Base-by-base conservation (phyloP, 1,284 basidiomycete genomes). In the Leccinum variabile region DNA sequence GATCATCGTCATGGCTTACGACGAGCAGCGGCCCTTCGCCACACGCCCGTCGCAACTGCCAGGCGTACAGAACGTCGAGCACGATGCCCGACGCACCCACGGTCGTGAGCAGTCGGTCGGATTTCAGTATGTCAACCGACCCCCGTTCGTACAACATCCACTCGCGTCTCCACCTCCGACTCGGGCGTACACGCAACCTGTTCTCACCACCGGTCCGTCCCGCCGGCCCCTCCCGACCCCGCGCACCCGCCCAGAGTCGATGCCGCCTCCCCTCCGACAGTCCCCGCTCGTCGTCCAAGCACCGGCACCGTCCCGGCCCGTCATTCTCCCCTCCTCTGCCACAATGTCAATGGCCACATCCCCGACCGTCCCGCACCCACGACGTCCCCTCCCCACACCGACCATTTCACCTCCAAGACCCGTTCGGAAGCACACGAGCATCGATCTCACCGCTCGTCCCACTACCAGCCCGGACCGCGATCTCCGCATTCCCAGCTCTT, bases 241-340 rank as follows among this genome's bases (percentile, higher is more conserved):
- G 7, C 73, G 70, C 30, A 14, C 66, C 3, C 75, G 75, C 33
- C 72, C 72, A 22, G 72, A 76, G 60, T 76, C 75, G 3, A 66
- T 74, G 62, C 72, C 72, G 7, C 73, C 65, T 0, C 63, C 67
- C 0, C 56, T 18, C 46, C 73, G 70, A 53, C 65, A 68, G 10
- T 2, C 52, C n/a, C 71, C 69, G 44, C 69, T 69, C 63, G 57
- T 66, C 70, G 65, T 73, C 3, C 74, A 75, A n/a, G 67, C 72
- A 3, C 72, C 72, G 49, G 75, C 72, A 0, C 72, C 72, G 2
- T 75, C 72, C 33, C 68, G 73, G 11, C 72, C 72, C 46, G 71
- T 63, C 57, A 72, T 75, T 16, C 68, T 75, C 32, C 52, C 71
- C 0, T 62, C 64, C 14, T 54, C 66, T 25, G 63, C 70, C 30